Conservation (phyloP, 2,329 filamentous ascomycete species). For the Xylariaceae sp. region DNA sequence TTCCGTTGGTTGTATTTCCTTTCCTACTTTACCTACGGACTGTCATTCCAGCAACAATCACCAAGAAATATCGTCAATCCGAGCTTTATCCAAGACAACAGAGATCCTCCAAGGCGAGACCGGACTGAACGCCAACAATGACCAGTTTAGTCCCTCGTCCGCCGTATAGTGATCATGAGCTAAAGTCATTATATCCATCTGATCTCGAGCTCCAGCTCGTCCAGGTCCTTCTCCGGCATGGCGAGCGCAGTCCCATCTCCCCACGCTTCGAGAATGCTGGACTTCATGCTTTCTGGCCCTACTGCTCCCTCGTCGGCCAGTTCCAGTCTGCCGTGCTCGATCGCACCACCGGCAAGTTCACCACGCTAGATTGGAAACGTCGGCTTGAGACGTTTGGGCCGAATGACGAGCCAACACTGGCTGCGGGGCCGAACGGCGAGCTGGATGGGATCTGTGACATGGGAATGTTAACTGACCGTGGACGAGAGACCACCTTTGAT, state of each 20-base stretch:
- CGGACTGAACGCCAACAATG: conserved; percentile 48
- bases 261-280: conserved; percentile 80
- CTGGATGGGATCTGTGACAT: conserved; percentile 77
- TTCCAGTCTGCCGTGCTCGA: conserved; percentile 53
- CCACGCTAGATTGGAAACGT: conserved; percentile 57
- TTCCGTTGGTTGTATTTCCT: too few species aligned
- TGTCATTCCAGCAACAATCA: too few species aligned
- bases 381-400: conserved; percentile 76
- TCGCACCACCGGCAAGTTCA: conserved; percentile 36
- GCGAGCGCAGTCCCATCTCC: conserved; percentile 77
- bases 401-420: conserved; percentile 64
- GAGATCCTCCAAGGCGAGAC: not conserved
- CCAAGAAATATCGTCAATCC: too few species aligned
- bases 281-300: conserved; percentile 74
- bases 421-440: conserved; percentile 61
- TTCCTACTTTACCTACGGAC: too few species aligned
- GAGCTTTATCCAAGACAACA: too few species aligned
- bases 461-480: conserved; percentile 70
- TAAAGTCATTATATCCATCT: conserved; percentile 73
- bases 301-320: conserved; percentile 72
- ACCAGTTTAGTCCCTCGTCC: conserved; percentile 68
- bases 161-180: conserved; percentile 76
- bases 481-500: conserved; percentile 64
- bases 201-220: conserved; percentile 80
- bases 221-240: conserved; percentile 77